Evolutionary conservation across 352 stramenopile species (phyloP), one percentile per base, ranked within the genome.

Genomic region (Peronospora farinosa): DNA sequence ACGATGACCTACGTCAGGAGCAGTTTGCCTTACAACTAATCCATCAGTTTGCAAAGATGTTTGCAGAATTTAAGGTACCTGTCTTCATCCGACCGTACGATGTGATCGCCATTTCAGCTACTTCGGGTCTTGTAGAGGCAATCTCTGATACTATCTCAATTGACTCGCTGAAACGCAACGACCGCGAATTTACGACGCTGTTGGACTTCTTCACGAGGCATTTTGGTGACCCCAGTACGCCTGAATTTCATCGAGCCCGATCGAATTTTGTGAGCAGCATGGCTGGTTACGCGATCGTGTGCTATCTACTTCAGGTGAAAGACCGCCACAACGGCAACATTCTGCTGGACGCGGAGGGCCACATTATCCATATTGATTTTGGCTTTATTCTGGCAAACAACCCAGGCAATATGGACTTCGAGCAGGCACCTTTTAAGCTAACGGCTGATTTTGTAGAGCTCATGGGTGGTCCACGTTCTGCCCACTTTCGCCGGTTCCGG

Each of bases 301-400:
- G 88, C 62, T 98, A 97, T 66, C 55, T 98, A 17, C 79, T 98
- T 40, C 93, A 98, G 77, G 85, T 98, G 57, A 98, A 98, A 73
- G 96, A 98, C 61, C 75, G 96, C 11, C 96, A 98, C 73, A 98
- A 98, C 65, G 96, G 96, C 45, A 98, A 98, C 63, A 95, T 98
- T 58, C 60, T 98, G 38, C 57, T 98, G 2, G 90, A 98, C 56
- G 96, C 95, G 23, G 88, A 96, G 54, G 96, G 96, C 8, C 94
- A 97, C 62, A 76, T 98, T 49, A 95, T 98, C 47, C 96, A 98
- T 64, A 98, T 98, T 54, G 96, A 98, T 68, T 96, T 95, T 64
- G 85, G 83, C 28, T 98, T 98, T 71, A 96, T 97, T 61, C 85
- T 99, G 54, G 76, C 93, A 25, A 96, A 89, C 43, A 89, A 86